Conservation (phyloP, 2,329 filamentous ascomycete species). For the Fusarium nematophilum region DNA sequence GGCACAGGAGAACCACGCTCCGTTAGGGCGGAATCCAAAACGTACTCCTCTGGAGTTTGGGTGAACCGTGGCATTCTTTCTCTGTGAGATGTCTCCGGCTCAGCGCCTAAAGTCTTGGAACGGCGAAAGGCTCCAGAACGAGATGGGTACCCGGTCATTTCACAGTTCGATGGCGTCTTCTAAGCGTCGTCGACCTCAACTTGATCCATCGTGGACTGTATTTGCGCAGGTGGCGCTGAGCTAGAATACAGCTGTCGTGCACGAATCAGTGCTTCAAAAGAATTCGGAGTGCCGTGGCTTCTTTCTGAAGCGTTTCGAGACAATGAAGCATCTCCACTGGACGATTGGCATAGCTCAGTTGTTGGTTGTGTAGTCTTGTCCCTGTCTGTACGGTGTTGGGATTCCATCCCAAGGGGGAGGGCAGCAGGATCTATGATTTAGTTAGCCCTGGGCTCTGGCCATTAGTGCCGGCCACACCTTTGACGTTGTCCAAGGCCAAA, state of each 20-base stretch:
- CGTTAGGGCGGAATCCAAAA: constrained; percentile 8
- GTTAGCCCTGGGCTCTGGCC: not conserved
- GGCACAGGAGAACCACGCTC: constrained; percentile 46
- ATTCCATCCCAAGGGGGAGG: not conserved
- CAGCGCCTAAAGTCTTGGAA: constrained; percentile 12
- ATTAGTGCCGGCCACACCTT: not conserved
- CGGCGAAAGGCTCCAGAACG: not conserved
- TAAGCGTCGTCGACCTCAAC: constrained; percentile 9
- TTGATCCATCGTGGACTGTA: not conserved
- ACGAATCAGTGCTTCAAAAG: not conserved
- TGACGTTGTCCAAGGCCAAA: not conserved
- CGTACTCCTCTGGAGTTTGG: not conserved
- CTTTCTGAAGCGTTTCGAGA: not conserved
- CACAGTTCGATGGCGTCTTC: constrained; percentile 14
- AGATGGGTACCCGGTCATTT: not conserved
- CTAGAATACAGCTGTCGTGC: constrained; percentile 6
- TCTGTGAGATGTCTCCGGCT: not conserved
- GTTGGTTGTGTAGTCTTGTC: not conserved
- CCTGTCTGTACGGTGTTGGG: not conserved
- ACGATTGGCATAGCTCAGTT: not conserved
- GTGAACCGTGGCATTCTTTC: not conserved
- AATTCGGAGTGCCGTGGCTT: not conserved
- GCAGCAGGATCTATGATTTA: not conserved
- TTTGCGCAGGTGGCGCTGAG: constrained; percentile 13
- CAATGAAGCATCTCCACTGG: not conserved